These are phyloP conservation scores for Plasmopara halstedii DNA, from an alignment of 352 stramenopile genomes.

Conservation along the genomic window DNA sequence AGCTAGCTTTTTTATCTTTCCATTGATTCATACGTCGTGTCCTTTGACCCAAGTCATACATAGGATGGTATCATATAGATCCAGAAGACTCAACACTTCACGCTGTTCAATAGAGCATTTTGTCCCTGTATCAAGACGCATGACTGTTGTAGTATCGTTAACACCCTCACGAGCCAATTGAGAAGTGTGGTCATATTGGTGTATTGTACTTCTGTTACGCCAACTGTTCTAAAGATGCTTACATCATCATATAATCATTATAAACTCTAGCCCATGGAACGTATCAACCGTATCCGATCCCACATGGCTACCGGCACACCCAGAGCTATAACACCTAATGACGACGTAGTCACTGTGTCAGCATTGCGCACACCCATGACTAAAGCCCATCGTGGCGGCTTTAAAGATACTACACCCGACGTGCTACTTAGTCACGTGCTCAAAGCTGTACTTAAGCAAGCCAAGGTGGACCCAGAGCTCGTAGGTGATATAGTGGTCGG, in stretches of 20 bases:
- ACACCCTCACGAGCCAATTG: too few species aligned
- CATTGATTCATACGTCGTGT: too few species aligned
- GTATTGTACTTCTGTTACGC: too few species aligned
- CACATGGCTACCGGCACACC: constrained; percentile 39
- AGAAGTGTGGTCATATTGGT: too few species aligned
- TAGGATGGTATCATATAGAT: too few species aligned
- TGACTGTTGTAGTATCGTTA: too few species aligned
- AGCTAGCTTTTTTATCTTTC: too few species aligned
- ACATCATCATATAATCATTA: neutral
- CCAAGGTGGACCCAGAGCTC: constrained; percentile 67
- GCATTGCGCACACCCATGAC: constrained; percentile 81
- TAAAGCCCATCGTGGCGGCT: constrained; percentile 79
- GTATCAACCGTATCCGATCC: constrained; percentile 64
- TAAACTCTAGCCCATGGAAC: constrained; percentile 32
- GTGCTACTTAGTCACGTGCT: constrained; percentile 84
- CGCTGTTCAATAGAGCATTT: too few species aligned
- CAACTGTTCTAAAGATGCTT: too few species aligned
- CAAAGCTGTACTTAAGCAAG: constrained; percentile 70
- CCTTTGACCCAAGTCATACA: too few species aligned
- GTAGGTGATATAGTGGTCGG: constrained; percentile 80
- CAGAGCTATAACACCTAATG: constrained; percentile 23
- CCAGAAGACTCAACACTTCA: too few species aligned
- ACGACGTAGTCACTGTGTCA: constrained; percentile 82
- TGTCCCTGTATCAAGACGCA: too few species aligned
- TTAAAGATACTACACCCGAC: constrained; percentile 90